A percentile compares a stretch with the other conserved stretches of the same genome.
phyloP scores from a whole-genome alignment of 176 grass and related monocot genomes.

The Eragrostis nindensis region DNA sequence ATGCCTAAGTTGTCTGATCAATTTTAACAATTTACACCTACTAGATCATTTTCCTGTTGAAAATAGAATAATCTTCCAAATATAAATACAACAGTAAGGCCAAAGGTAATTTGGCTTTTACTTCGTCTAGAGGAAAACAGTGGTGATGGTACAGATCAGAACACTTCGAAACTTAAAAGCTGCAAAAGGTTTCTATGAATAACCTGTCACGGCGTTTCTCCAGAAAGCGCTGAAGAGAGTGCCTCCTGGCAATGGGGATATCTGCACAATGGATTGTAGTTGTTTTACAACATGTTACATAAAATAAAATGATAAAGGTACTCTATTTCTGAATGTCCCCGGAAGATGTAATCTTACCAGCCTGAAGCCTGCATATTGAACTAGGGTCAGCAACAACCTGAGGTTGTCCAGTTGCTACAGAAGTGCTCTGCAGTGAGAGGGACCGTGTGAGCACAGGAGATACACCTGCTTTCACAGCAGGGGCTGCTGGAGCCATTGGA shows the following conservation, averaged over 20 bases:
- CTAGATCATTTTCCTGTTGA: conserved; percentile 8
- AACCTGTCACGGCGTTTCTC: conserved; percentile 97
- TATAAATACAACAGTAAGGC: not conserved
- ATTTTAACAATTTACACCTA: not conserved
- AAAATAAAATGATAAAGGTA: not conserved
- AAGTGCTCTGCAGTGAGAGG: conserved; percentile 82
- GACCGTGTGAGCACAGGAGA: conserved; percentile 69
- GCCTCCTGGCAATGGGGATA: conserved; percentile 89
- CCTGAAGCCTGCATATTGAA: conserved; percentile 82
- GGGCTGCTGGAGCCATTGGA: conserved; percentile 31
- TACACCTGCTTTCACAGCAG: conserved; percentile 20
- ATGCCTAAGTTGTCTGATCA: not conserved
- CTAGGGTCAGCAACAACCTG: conserved; percentile 50
- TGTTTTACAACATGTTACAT: not conserved
- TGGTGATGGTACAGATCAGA: not conserved
- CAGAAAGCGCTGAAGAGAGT: conserved; percentile 92
- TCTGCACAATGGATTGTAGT: conserved; percentile 49
- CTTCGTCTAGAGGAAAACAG: not conserved
- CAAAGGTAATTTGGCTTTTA: not conserved
- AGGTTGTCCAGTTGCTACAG: conserved; percentile 54
- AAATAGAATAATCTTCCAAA: not conserved
- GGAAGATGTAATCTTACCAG: conserved; percentile 56
- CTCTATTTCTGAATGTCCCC: not conserved
- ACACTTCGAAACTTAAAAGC: not conserved
- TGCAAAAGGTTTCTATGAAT: not conserved